These are phyloP conservation scores for Alloascoidea hylecoeti DNA, from an alignment of 805 yeast species.

Conservation along the genomic window DNA sequence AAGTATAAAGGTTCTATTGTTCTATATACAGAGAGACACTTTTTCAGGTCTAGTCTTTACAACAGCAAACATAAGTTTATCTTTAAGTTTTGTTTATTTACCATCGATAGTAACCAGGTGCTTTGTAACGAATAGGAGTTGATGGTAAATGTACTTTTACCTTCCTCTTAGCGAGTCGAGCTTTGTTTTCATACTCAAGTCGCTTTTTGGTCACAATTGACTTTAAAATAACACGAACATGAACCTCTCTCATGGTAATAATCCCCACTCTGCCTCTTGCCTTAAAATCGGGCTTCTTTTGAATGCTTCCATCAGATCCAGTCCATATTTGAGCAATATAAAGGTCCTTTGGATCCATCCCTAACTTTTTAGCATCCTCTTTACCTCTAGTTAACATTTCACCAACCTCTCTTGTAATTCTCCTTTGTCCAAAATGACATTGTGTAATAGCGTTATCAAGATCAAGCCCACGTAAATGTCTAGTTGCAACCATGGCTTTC, in stretches of 20 bases:
- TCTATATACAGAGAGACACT: no score
- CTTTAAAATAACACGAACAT: slow-evolving; percentile 65
- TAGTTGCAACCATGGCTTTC: slow-evolving; percentile 67
- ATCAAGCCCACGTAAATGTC: slow-evolving; percentile 60
- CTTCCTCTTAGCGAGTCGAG: slow-evolving; percentile 31
- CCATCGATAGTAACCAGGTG: slow-evolving; percentile 20
- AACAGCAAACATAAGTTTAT: no score
- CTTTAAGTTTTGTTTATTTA: no score
- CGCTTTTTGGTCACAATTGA: slow-evolving; percentile 51
- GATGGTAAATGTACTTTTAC: slow-evolving; percentile 29
- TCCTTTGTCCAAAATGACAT: slow-evolving; percentile 75
- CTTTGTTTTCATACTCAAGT: slow-evolving; percentile 40
- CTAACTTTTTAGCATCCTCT: slow-evolving; percentile 48
- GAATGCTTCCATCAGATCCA: slow-evolving; percentile 75
- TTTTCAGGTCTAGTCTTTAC: no score
- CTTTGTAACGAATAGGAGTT: slow-evolving; percentile 22
- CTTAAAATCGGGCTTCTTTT: slow-evolving; percentile 61
- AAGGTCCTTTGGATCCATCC: slow-evolving; percentile 43
- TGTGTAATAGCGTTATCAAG: slow-evolving; percentile 79
- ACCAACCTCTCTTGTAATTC: slow-evolving; percentile 66
- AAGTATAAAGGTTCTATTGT: no score
- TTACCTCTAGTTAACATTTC: slow-evolving; percentile 62
- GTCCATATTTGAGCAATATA: slow-evolving; percentile 79
- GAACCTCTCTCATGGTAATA: slow-evolving; percentile 62
- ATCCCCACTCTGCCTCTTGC: slow-evolving; percentile 88